These are phyloP conservation scores for Amyloporia xantha DNA, from an alignment of 768 basidiomycete species.

Conservation along the genomic window DNA sequence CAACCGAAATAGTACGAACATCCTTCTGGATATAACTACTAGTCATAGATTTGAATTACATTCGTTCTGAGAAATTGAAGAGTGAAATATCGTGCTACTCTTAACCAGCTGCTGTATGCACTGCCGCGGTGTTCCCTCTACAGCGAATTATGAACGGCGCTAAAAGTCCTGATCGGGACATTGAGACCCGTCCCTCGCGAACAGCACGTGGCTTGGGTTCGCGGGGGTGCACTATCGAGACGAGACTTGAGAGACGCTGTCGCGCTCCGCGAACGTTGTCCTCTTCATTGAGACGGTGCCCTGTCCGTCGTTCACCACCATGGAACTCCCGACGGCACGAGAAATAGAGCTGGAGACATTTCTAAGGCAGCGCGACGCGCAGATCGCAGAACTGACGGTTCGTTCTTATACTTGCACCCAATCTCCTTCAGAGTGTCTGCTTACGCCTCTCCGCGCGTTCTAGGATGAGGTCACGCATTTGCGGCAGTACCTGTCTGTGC, in stretches of 20 bases:
- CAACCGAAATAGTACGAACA: too few relatives aligned
- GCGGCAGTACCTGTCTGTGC: slow-evolving; percentile 55
- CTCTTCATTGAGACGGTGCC: slow-evolving; percentile 13
- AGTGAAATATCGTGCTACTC: too few relatives aligned
- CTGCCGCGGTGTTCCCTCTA: too few relatives aligned
- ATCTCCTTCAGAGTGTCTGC: slow-evolving; percentile 4
- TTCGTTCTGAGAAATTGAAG: too few relatives aligned
- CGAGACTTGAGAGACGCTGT: slow-evolving; percentile 11
- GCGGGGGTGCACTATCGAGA: slow-evolving; percentile 14
- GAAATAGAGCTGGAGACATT: slow-evolving; percentile 79
- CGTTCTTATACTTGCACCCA: slow-evolving; percentile 22
- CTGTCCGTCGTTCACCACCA: slow-evolving; percentile 23
- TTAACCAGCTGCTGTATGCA: too few relatives aligned
- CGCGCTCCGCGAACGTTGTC: slow-evolving; percentile 8
- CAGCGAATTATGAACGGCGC: too few relatives aligned
- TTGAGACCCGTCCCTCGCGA: not conserved
- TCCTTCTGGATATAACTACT: too few relatives aligned
- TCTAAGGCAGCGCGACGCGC: slow-evolving; percentile 67
- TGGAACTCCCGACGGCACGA: slow-evolving; percentile 68
- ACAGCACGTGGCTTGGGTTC: slow-evolving; percentile 13
- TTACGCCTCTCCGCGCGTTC: slow-evolving; percentile 18
- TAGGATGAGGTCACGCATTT: slow-evolving; percentile 72
- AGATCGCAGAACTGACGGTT: slow-evolving; percentile 67
- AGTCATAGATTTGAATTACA: too few relatives aligned
- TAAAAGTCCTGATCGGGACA: not conserved